Evolutionary conservation across 169 alveolate genomes (phyloP), one percentile per base, ranked within the genome.

Genomic region (Amoebophrya sp.): DNA sequence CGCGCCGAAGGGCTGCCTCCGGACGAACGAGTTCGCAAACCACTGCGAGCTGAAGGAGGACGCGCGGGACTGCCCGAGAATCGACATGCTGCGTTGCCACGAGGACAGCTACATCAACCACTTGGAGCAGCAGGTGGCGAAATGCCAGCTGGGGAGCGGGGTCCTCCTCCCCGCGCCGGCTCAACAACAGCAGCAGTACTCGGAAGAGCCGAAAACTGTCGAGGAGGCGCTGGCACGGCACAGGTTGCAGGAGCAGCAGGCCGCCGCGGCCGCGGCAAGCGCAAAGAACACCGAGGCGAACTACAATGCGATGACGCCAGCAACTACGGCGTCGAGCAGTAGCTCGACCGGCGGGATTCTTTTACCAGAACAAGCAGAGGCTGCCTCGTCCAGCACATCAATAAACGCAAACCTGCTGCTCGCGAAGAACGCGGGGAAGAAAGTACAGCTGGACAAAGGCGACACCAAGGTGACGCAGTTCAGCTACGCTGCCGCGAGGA

Each of bases 401-500:
- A n/a, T n/a, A n/a, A n/a, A n/a, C n/a, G n/a, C n/a, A n/a, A n/a
- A n/a, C n/a, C n/a, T n/a, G n/a, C n/a, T n/a, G n/a, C n/a, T n/a
- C n/a, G n/a, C n/a, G n/a, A n/a, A n/a, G n/a, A n/a, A n/a, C 26
- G 26, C 38, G 34, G 78, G 78, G 7, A 16, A 58, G 29, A 10
- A 1, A 2, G 4, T 58, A 29, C 7, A 13, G 26, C 78, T 58
- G 26, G 78, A 58, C 78, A 58, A 58, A 29, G 78, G 78, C 40
- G 98, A 95, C 92, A 95, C 98, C 13, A 96, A 94, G 58, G 93
- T 97, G 78, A 96, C 97, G 67, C 97, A 95, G 41, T 94, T 92
- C 41, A 93, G 98, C 23, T 97, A 97, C 97, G 93, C 93, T 23
- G 96, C 98, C n/a, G 97, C 96, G 38, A 91, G 95, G 34, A 92